Evolutionary conservation across 208 protist genomes (phyloP).

Genomic region (Balamuthia mandrillaris): DNA sequence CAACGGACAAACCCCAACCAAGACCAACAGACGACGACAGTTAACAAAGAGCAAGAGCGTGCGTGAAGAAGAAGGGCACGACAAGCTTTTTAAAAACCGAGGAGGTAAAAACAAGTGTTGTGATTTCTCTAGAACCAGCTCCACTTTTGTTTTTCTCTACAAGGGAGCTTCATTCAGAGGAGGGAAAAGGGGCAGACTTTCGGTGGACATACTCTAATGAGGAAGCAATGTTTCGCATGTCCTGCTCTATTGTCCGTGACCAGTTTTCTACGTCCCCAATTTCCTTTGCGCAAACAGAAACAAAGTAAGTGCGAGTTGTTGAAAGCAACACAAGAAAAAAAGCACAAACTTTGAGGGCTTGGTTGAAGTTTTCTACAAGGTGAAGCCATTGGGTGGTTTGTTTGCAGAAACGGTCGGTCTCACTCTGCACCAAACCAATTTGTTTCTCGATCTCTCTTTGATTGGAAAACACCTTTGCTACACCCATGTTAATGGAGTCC

Average conservation of each 20-base stretch:
- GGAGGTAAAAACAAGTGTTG: no score
- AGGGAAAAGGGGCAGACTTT: conserved; percentile 25
- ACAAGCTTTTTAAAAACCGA: no score
- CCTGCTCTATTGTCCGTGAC: conserved; percentile 22
- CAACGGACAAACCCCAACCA: no score
- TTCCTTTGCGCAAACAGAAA: neutral
- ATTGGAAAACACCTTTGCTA: conserved; percentile 38
- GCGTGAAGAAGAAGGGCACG: no score
- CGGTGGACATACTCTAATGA: conserved; percentile 38
- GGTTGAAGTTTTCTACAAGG: conserved; percentile 43
- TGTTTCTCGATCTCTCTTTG: conserved; percentile 42
- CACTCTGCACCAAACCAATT: conserved; percentile 20
- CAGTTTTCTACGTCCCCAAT: conserved; percentile 45
- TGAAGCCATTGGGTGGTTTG: conserved; percentile 33
- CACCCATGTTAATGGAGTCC: conserved; percentile 44
- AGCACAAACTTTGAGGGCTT: conserved; percentile 24
- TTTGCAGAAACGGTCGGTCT: conserved; percentile 38
- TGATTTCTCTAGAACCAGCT: no score
- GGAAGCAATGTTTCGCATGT: conserved; percentile 38
- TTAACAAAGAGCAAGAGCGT: no score
- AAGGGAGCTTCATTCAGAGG: no score
- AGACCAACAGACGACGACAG: no score
- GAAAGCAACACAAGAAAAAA: neutral
- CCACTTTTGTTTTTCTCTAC: no score
- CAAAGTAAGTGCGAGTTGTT: neutral